phyloP scores from a whole-genome alignment of 768 basidiomycete species.

The Dioszegia aurantiaca region DNA sequence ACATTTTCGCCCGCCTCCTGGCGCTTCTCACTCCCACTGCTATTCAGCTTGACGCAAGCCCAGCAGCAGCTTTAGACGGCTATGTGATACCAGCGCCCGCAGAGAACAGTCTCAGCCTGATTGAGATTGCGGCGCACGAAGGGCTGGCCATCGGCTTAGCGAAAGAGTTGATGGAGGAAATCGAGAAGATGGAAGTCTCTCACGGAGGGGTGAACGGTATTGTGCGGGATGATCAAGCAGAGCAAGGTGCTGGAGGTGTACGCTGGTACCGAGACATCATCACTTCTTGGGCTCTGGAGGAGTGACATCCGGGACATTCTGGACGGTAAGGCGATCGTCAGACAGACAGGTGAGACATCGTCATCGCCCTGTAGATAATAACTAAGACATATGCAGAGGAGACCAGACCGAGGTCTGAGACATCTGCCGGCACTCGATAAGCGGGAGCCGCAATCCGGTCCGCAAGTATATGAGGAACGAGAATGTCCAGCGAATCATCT shows the following conservation, averaged over 20 bases:
- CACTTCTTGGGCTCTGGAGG: conserved; percentile 13
- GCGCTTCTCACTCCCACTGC: conserved; percentile 55
- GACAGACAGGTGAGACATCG: conserved; percentile 3
- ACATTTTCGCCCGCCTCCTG: conserved; percentile 63
- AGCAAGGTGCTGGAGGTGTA: conserved; percentile 54
- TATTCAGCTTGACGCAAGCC: not conserved
- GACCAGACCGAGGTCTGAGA: too few relatives aligned
- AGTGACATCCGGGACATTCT: too few relatives aligned
- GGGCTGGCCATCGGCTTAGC: conserved; percentile 69
- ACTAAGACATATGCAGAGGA: too few relatives aligned
- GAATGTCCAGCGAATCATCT: too few relatives aligned
- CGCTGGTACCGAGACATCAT: conserved; percentile 58
- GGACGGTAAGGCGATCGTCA: too few relatives aligned
- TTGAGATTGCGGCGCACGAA: conserved; percentile 71
- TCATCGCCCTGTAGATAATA: too few relatives aligned
- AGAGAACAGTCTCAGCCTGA: conserved; percentile 56
- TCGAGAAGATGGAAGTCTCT: conserved; percentile 61
- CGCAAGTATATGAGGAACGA: too few relatives aligned
- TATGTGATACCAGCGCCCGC: too few relatives aligned
- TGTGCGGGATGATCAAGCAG: conserved; percentile 69
- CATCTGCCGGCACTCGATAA: too few relatives aligned
- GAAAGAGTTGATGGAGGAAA: conserved; percentile 71
- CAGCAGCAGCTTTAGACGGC: not conserved
- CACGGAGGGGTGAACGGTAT: conserved; percentile 53
- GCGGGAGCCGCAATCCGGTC: too few relatives aligned